Evolutionary conservation across 345 rosid genomes (phyloP).

Genomic region (Rhodamnia argentea): DNA sequence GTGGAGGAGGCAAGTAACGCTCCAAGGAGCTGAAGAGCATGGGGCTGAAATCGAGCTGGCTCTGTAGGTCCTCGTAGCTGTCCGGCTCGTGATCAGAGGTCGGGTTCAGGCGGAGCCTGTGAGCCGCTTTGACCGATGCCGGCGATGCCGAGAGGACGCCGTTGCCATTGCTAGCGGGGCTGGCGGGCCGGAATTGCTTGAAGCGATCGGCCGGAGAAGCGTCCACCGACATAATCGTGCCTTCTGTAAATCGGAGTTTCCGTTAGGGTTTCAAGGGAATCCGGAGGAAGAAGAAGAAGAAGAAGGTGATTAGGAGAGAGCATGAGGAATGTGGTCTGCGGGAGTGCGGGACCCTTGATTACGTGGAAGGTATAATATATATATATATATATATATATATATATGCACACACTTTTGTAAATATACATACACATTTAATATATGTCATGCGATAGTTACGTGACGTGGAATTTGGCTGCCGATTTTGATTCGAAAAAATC

Average conservation of each 20-base stretch:
- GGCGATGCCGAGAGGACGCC: slow-evolving; percentile 14
- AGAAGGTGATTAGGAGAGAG: not conserved
- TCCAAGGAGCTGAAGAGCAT: slow-evolving; percentile 74
- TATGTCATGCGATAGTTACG: no score
- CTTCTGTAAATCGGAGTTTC: not conserved
- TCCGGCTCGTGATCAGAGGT: slow-evolving; percentile 61
- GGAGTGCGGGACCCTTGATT: not conserved
- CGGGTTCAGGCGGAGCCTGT: slow-evolving; percentile 49
- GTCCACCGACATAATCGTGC: slow-evolving; percentile 19
- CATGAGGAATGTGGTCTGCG: not conserved
- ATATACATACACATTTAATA: no score
- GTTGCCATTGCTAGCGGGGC: slow-evolving; percentile 5
- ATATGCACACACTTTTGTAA: no score
- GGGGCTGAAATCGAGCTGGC: slow-evolving; percentile 49
- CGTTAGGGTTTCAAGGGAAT: not conserved
- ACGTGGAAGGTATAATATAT: not conserved
- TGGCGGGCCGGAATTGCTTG: slow-evolving; percentile 3
- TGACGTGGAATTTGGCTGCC: no score
- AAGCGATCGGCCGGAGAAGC: slow-evolving; percentile 11
- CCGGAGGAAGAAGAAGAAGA: not conserved
- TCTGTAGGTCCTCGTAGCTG: slow-evolving; percentile 61
- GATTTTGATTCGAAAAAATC: no score
- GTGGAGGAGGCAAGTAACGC: slow-evolving; percentile 53
- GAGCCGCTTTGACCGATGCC: slow-evolving; percentile 7
- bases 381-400: no score